Percentiles rank a stretch among this genome's conserved stretches.
phyloP scores from a whole-genome alignment of 805 yeast genomes.

The Tetrapisispora iriomotensis region DNA sequence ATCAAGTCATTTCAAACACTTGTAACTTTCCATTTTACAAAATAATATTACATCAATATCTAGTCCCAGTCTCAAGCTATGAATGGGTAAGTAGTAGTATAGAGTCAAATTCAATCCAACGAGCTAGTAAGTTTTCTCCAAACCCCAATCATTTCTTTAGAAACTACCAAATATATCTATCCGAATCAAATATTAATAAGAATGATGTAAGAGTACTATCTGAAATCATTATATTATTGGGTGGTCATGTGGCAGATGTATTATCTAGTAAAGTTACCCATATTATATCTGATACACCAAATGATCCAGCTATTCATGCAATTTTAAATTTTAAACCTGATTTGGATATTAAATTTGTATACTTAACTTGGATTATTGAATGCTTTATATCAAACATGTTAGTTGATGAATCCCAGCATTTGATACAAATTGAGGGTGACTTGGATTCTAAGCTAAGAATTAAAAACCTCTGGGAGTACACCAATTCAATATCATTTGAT shows the following conservation, averaged over 20 bases:
- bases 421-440: too few species aligned
- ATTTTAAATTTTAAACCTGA: slow-evolving; percentile 21
- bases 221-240: slow-evolving; percentile 47
- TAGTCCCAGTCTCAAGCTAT: slow-evolving; percentile 25
- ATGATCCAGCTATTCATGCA: slow-evolving; percentile 53
- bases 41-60: slow-evolving; percentile 19
- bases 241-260: slow-evolving; percentile 54
- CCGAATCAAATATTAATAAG: slow-evolving; percentile 49
- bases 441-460: too few species aligned
- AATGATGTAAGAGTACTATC: slow-evolving; percentile 61
- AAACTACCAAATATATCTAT: slow-evolving; percentile 50
- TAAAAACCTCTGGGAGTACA: slow-evolving; percentile 6
- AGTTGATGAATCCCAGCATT: too few species aligned
- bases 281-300: slow-evolving; percentile 47
- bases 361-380: slow-evolving; percentile 73
- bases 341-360: slow-evolving; percentile 43
- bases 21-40: slow-evolving; percentile 22
- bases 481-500: slow-evolving; percentile 9
- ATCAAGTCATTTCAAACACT: slow-evolving; percentile 19
- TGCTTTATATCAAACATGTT: too few species aligned
- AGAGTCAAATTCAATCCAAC: slow-evolving; percentile 13
- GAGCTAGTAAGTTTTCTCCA: slow-evolving; percentile 45
- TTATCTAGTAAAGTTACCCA: slow-evolving; percentile 73
- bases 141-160: slow-evolving; percentile 58
- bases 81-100: slow-evolving; percentile 21